A percentile compares a stretch with the other conserved stretches of the same genome.
phyloP scores from a whole-genome alignment of 768 basidiomycete genomes.

The Hericium alpestre region DNA sequence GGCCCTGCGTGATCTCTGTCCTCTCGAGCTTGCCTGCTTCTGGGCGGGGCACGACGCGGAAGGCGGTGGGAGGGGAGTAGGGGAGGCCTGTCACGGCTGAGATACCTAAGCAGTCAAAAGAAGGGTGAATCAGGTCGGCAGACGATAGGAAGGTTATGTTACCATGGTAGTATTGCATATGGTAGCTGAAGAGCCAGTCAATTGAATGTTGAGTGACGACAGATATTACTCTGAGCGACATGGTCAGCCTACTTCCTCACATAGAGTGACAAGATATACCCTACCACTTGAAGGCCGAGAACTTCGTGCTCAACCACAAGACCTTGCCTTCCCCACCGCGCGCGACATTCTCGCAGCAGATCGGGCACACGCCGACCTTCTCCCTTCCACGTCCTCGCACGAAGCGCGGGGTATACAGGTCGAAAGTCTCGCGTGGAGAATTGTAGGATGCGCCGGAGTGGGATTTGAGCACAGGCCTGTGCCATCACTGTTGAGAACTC shows the following conservation, averaged over 20 bases:
- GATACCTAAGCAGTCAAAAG: slow-evolving; percentile 38
- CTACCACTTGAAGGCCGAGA: slow-evolving; percentile 78
- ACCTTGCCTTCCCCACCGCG: slow-evolving; percentile 57
- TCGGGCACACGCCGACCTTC: slow-evolving; percentile 70
- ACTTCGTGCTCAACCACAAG: slow-evolving; percentile 70
- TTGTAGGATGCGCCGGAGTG: slow-evolving; percentile 40
- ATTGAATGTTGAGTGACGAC: too few species aligned
- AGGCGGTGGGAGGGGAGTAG: slow-evolving; percentile 66
- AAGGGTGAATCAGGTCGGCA: background rate
- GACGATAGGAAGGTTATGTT: slow-evolving; percentile 9
- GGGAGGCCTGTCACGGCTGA: slow-evolving; percentile 58
- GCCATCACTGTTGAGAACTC: background rate
- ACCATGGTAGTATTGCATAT: slow-evolving; percentile 78
- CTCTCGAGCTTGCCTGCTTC: slow-evolving; percentile 52
- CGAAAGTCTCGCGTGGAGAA: slow-evolving; percentile 45
- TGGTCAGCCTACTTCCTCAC: too few species aligned
- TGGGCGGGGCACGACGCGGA: slow-evolving; percentile 37
- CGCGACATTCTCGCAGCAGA: slow-evolving; percentile 34
- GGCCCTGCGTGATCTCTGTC: slow-evolving; percentile 49
- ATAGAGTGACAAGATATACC: too few species aligned
- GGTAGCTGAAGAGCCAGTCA: slow-evolving; percentile 41
- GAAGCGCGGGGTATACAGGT: slow-evolving; percentile 73
- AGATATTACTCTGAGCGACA: too few species aligned
- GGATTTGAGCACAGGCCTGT: slow-evolving; percentile 8
- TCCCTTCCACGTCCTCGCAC: slow-evolving; percentile 56